phyloP scores from a whole-genome alignment of 257 asterid species.

The Apocynum venetum region DNA sequence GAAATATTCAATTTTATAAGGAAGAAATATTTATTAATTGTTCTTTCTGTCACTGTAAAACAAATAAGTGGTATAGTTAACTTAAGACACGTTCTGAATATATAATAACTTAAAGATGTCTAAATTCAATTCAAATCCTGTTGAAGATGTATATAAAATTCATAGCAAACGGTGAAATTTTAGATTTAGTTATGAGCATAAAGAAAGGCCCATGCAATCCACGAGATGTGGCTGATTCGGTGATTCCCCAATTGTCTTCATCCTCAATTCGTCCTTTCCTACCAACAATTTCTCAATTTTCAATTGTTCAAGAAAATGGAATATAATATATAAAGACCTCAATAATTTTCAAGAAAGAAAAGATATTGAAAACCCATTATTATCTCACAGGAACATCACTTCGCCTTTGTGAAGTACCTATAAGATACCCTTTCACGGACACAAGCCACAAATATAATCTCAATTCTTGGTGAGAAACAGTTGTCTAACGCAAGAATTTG shows the following conservation, averaged over 20 bases:
- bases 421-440: not conserved
- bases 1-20: too few relatives aligned
- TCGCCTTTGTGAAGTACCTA: not conserved
- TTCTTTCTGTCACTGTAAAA: too few relatives aligned
- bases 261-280: slow-evolving; percentile 23
- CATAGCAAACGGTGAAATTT: not conserved
- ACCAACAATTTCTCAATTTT: not conserved
- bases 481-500: not conserved
- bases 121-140: too few relatives aligned
- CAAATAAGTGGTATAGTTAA: too few relatives aligned
- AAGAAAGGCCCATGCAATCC: slow-evolving; percentile 41
- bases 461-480: not conserved
- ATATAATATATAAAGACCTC: not conserved
- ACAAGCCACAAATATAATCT: slow-evolving; percentile 7
- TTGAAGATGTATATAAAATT: too few relatives aligned
- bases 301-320: not conserved
- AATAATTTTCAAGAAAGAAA: not conserved
- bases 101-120: too few relatives aligned
- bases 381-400: not conserved
- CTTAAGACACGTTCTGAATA: too few relatives aligned
- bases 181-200: slow-evolving; percentile 4
- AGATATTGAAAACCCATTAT: not conserved
- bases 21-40: too few relatives aligned
- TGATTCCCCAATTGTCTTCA: slow-evolving; percentile 37
- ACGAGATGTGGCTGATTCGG: slow-evolving; percentile 32